phyloP scores from a whole-genome alignment of 345 rosid genomes.

The Raphanus sativus region DNA sequence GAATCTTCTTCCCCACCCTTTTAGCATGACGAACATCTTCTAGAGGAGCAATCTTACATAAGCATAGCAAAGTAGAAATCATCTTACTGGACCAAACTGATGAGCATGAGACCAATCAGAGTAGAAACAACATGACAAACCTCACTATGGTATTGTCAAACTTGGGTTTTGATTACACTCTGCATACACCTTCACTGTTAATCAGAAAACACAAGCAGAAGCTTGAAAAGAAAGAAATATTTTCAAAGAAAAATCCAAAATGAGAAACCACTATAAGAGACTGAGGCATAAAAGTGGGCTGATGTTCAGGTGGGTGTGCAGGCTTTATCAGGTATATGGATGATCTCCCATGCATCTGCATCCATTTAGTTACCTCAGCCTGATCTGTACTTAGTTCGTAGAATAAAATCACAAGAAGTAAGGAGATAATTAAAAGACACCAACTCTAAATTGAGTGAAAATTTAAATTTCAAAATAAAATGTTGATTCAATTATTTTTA shows the following conservation, averaged over 20 bases:
- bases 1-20: slow-evolving; percentile 56
- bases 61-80: slow-evolving; percentile 27
- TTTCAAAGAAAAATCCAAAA: too few relatives aligned
- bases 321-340: too few relatives aligned
- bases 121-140: slow-evolving; percentile 36
- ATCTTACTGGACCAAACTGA: slow-evolving; percentile 14
- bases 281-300: slow-evolving; percentile 58
- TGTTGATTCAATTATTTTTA: too few relatives aligned
- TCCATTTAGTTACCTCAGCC: too few relatives aligned
- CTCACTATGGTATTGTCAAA: slow-evolving; percentile 61
- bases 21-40: slow-evolving; percentile 74
- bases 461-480: too few relatives aligned
- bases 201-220: not conserved
- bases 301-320: slow-evolving; percentile 47
- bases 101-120: not conserved
- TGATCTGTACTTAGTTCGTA: too few relatives aligned
- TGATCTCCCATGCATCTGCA: too few relatives aligned
- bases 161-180: slow-evolving; percentile 62
- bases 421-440: too few relatives aligned
- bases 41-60: slow-evolving; percentile 62
- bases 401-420: too few relatives aligned
- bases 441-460: too few relatives aligned
- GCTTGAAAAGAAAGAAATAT: not conserved
- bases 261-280: too few relatives aligned
- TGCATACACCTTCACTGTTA: slow-evolving; percentile 63